Percentiles rank a stretch among this genome's conserved stretches.
phyloP scores from a whole-genome alignment of 164 flowering plant genomes.

The Tetrastigma voinierianum region DNA sequence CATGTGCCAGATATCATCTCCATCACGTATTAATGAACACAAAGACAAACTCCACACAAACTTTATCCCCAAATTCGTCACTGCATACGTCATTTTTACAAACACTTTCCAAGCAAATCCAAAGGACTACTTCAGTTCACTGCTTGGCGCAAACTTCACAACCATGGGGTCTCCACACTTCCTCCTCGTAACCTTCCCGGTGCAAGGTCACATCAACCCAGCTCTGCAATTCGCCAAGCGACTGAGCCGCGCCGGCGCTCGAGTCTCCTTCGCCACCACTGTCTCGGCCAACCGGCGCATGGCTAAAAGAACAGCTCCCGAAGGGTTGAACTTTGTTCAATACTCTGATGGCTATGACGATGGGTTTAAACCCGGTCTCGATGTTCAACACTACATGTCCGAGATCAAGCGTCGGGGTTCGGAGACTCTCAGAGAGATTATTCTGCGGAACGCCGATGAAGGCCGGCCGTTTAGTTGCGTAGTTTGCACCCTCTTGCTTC shows the following conservation, averaged over 20 bases:
- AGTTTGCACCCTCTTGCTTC: slow-evolving; percentile 37
- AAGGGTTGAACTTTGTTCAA: slow-evolving; percentile 28
- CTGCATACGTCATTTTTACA: too few relatives aligned
- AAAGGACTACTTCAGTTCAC: too few relatives aligned
- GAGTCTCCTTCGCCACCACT: slow-evolving; percentile 45
- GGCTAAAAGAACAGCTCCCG: slow-evolving; percentile 4
- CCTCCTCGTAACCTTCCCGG: slow-evolving; percentile 39
- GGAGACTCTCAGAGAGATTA: slow-evolving; percentile 18
- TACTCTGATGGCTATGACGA: slow-evolving; percentile 58
- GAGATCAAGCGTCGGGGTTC: slow-evolving; percentile 29
- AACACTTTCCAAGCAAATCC: too few relatives aligned
- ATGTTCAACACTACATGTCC: slow-evolving; percentile 7
- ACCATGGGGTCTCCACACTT: slow-evolving; percentile 23
- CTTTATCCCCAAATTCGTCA: too few relatives aligned
- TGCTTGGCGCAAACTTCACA: too few relatives aligned
- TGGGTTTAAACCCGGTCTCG: slow-evolving; percentile 19
- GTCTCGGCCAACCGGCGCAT: slow-evolving; percentile 29
- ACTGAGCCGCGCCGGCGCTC: slow-evolving; percentile 30
- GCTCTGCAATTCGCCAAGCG: slow-evolving; percentile 46
- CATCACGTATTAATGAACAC: too few relatives aligned
- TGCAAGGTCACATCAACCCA: slow-evolving; percentile 58
- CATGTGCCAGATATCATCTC: too few relatives aligned
- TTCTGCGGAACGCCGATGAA: slow-evolving; percentile 6
- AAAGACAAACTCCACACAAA: too few relatives aligned
- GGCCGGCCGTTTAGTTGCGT: slow-evolving; percentile 36